These are phyloP conservation scores for Zygosaccharomyces sapae DNA, from an alignment of 1,139 yeast species.

Conservation along the genomic window DNA sequence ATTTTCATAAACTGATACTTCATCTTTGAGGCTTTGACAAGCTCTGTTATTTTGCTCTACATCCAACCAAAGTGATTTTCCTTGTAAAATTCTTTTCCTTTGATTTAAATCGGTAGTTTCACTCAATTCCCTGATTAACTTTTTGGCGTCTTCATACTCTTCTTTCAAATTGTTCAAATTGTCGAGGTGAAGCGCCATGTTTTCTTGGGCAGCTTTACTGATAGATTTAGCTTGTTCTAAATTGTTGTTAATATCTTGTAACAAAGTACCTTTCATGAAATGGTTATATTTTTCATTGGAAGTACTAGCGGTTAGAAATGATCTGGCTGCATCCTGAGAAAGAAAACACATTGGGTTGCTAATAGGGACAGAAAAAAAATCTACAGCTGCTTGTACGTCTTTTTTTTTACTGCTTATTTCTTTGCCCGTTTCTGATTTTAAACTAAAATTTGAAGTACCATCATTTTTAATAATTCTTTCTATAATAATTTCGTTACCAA, in stretches of 20 bases:
- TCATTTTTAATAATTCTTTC: constrained; percentile 63
- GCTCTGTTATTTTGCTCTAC: constrained; percentile 31
- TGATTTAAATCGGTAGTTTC: constrained; percentile 41
- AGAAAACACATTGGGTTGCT: constrained; percentile 91
- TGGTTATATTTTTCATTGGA: constrained; percentile 66
- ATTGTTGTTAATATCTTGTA: constrained; percentile 57
- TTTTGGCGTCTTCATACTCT: constrained; percentile 37
- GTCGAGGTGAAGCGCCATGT: constrained; percentile 28
- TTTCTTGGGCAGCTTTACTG: constrained; percentile 24
- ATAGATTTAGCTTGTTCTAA: constrained; percentile 40
- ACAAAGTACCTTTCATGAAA: constrained; percentile 75
- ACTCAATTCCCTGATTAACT: constrained; percentile 33
- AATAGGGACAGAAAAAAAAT: constrained; percentile 69
- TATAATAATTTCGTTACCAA: constrained; percentile 64
- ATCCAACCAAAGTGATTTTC: constrained; percentile 64
- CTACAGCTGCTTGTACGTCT: constrained; percentile 64
- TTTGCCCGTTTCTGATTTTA: constrained; percentile 51
- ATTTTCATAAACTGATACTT: constrained; percentile 29
- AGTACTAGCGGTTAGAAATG: constrained; percentile 73
- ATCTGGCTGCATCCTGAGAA: constrained; percentile 91
- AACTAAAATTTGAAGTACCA: constrained; percentile 47
- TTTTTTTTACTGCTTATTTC: constrained; percentile 57
- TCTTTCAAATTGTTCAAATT: constrained; percentile 30
- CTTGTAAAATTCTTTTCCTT: constrained; percentile 47
- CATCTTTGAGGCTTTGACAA: constrained; percentile 27